Base-by-base conservation (phyloP, 2,329 filamentous ascomycete species). In the Alternaria brassicicola region DNA sequence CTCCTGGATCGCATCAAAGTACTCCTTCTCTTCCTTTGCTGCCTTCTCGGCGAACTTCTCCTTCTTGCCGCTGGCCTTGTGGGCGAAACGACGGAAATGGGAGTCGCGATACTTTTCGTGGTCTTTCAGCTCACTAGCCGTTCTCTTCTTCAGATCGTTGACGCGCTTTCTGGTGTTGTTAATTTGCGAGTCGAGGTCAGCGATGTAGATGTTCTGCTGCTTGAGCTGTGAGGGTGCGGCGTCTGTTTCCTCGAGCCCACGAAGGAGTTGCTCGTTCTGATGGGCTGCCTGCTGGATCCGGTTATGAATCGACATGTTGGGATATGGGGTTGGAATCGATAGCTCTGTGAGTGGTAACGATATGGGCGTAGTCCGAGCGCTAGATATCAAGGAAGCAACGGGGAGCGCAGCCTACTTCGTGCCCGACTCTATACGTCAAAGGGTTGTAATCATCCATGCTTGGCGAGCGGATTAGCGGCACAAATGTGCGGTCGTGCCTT, bases 91-190 rank as follows among this genome's bases (percentile, higher is more conserved):
- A 3, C 69, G 66, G 48, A 75, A 66, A 2, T 62, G 70, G 0
- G 71, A 73, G 52, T 75, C 72, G 15, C 69, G 71, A 54, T 76
- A 76, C 50, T 75, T 75, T 39, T 73, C 72, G 57, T 75, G 71
- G 28, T 75, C 72, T 46, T 70, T 64, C 2, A 72, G 60, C 39
- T 75, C 71, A 1, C 52, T 25, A 1, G 54, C 53, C 2, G 72
- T 72, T 26, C 64, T 67, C 9, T 51, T 50, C 26, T 67, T 66
- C 0, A 72, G 55, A 6, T 59, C 58, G 8, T 61, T 45, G 7
- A 68, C 67, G 12, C 59, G 61, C 17, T 64, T 65, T 8, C 57
- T 57, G 3, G 66, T 71, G 4, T 39, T 57, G 8, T 49, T 38
- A 33, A 72, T 64, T 42, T 76, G 72, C 1, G 46, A 35, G 19